Evolutionary conservation across 495 filamentous ascomycete species (phyloP).

Genomic region (Chaetomium cochliodes): DNA sequence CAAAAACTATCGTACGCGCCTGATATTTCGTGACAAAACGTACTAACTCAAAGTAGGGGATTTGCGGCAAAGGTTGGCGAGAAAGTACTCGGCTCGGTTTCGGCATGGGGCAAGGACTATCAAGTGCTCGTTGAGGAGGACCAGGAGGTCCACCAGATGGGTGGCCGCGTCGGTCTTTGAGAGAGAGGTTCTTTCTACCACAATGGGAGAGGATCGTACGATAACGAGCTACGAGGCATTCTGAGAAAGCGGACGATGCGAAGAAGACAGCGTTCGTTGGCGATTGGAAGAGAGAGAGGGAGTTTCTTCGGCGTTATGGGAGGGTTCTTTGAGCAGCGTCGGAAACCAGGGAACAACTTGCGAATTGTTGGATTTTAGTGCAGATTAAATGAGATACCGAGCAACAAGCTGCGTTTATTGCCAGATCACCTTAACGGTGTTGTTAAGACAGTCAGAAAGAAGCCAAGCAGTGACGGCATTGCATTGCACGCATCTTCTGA

Average conservation of each 20-base stretch:
- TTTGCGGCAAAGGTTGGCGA: conserved; percentile 72
- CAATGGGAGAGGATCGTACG: not conserved
- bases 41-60: conserved; percentile 52
- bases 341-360: not conserved
- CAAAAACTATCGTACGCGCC: not conserved
- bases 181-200: not conserved
- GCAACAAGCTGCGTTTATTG: not conserved
- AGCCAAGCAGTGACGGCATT: too few species aligned
- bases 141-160: conserved; percentile 37
- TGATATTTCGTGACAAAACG: not conserved
- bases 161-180: conserved; percentile 11
- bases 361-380: not conserved
- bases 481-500: too few species aligned
- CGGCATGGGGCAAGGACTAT: conserved; percentile 61
- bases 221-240: conserved; percentile 8
- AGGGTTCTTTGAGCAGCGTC: not conserved
- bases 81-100: conserved; percentile 66
- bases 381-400: not conserved
- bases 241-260: not conserved
- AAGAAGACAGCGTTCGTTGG: not conserved
- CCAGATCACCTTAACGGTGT: not conserved
- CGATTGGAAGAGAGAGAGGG: not conserved
- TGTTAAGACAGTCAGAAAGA: not conserved
- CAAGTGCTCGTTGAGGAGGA: conserved; percentile 75
- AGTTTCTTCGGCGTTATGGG: conserved; percentile 8